phyloP scores from a whole-genome alignment of 1,284 basidiomycete species.

The Rhodotorula sp. region DNA sequence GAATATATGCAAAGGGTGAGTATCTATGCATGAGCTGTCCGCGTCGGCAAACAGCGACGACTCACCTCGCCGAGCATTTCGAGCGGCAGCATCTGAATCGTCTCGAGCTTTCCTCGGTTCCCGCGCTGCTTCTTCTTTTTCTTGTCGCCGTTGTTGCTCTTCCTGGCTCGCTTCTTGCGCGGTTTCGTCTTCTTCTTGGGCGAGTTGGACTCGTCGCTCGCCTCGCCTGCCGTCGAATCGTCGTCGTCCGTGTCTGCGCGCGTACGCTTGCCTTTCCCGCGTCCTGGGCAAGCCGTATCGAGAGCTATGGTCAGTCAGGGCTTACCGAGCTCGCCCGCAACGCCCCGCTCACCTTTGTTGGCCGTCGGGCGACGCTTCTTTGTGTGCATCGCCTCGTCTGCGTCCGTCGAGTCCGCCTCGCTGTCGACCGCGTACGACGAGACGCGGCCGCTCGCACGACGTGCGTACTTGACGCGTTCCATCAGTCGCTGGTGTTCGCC shows the following conservation, averaged over 20 bases:
- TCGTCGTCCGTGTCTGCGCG: not conserved
- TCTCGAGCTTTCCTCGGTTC: not conserved
- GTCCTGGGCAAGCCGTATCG: not conserved
- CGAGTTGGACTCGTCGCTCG: not conserved
- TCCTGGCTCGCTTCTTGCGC: not conserved
- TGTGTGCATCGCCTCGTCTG: not conserved
- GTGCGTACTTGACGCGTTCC: not conserved
- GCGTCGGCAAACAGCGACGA: not conserved
- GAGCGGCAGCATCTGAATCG: constrained; percentile 16
- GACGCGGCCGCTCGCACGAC: not conserved
- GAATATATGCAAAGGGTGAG: too few species aligned
- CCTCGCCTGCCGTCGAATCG: not conserved
- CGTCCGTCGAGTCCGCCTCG: not conserved
- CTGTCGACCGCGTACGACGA: not conserved
- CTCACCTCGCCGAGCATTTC: constrained; percentile 23
- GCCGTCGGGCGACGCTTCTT: not conserved
- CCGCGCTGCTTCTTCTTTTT: not conserved
- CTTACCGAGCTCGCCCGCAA: not conserved
- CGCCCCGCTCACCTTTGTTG: not conserved
- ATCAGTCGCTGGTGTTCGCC: not conserved
- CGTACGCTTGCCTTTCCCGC: not conserved
- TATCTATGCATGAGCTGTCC: not conserved
- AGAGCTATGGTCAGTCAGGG: not conserved
- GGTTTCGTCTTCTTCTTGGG: not conserved
- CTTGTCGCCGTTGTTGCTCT: not conserved